Percentiles rank a stretch among this genome's conserved stretches.
phyloP scores from a whole-genome alignment of 768 basidiomycete genomes.

The Podaxis pistillaris region DNA sequence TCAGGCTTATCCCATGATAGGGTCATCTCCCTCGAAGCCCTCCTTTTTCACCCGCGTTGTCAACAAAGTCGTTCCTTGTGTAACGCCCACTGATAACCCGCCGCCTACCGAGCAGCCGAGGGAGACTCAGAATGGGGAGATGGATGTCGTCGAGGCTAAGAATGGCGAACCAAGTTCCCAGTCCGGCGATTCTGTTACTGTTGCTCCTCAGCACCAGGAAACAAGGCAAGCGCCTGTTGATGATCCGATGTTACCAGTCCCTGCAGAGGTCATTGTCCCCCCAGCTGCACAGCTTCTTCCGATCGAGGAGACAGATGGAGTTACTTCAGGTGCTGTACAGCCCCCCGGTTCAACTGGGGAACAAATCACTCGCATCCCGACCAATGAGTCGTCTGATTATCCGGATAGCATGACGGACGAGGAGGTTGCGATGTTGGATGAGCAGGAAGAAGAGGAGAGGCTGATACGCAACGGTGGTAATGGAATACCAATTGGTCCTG shows the following conservation, averaged over 20 bases:
- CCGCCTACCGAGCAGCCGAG: constrained; percentile 13
- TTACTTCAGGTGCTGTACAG: constrained; percentile 90
- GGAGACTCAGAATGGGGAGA: constrained; percentile 36
- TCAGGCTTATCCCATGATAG: constrained; percentile 30
- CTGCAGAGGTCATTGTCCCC: constrained; percentile 32
- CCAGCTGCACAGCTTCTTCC: constrained; percentile 43
- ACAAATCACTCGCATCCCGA: constrained; percentile 38
- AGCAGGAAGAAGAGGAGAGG: constrained; percentile 87
- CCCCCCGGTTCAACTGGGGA: constrained; percentile 83
- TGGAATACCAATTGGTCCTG: constrained; percentile 91
- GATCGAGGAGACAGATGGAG: constrained; percentile 71
- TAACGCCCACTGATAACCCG: constrained; percentile 38
- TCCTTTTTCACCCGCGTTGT: constrained; percentile 66
- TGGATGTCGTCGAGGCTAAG: constrained; percentile 25
- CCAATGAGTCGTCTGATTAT: constrained; percentile 43
- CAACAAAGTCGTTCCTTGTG: constrained; percentile 67
- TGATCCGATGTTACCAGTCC: constrained; percentile 30
- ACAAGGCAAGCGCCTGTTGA: constrained; percentile 17
- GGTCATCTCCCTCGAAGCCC: constrained; percentile 29
- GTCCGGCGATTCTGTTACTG: neutral
- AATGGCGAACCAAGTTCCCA: neutral
- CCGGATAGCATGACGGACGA: constrained; percentile 67
- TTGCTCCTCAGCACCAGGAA: constrained; percentile 18
- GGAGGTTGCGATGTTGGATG: constrained; percentile 55
- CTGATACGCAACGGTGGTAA: constrained; percentile 89